Base-by-base conservation (phyloP, 2,329 filamentous ascomycete species). In the Alternaria longipes region DNA sequence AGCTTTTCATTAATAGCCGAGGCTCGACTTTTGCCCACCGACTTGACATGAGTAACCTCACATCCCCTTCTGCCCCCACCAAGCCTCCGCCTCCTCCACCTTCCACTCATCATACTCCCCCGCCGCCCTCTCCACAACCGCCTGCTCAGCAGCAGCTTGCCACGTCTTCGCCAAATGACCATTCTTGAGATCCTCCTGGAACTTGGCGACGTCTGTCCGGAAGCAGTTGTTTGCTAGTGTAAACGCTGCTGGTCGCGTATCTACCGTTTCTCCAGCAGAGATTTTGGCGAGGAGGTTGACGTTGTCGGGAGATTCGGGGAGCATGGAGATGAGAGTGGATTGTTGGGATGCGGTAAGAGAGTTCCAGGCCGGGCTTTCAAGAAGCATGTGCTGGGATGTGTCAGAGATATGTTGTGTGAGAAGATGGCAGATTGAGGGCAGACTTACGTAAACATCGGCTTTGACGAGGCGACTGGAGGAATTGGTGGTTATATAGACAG, bases 21-120 rank as follows among this genome's bases (percentile, higher is more conserved):
- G 11, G 28, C 8, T 30, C 8, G 11, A 30, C 28, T 11, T 22
- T 24, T 30, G 3, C 28, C 28, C 28, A 30, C 28, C 28, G 11
- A 30, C 11, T 30, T 30, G 9, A 9, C 28, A 30, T 7, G 8
- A 30, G 11, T 30, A 14, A 36, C 14, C 60, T 76, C 80, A 71
- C 81, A 60, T 64, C 28, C 67, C 80, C 63, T 85, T 86, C 71
- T 87, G 83, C 0, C 86, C 86, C 85, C 86, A 89, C 65, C 84
- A 86, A 56, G 81, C 73, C 71, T 89, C 85, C 14, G 83, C 83
- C 60, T 87, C 83, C 46, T 78, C 73, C 46, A 83, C 82, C 72
- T 87, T 85, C 76, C 84, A 87, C 6, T 78, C 77, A 66, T 90
- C 86, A 63, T 85, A 90, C 7, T 81, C 80, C 0, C 88, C 88